These are phyloP conservation scores for Microbotryomycetes sp. DNA, from an alignment of 1,284 basidiomycete genomes.

Conservation along the genomic window DNA sequence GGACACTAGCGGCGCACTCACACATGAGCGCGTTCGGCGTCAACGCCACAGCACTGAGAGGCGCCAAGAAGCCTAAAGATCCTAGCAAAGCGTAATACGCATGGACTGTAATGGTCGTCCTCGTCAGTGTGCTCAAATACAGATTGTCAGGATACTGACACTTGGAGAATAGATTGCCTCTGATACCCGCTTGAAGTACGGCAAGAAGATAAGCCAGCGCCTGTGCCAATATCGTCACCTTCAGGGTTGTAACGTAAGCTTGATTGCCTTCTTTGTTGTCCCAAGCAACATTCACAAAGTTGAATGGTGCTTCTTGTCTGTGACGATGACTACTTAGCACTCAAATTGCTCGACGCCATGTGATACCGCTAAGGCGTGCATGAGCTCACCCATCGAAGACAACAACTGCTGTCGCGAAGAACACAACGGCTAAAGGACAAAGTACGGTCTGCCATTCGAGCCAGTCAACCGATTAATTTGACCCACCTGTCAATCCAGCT, in stretches of 20 bases:
- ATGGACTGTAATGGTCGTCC: slow-evolving; percentile 1
- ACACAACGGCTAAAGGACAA: background rate
- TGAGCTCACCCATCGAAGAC: slow-evolving; percentile 1
- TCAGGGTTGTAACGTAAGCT: background rate
- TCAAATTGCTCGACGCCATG: background rate
- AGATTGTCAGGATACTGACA: background rate
- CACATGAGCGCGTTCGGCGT: slow-evolving; percentile 5
- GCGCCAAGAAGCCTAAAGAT: slow-evolving; percentile 10
- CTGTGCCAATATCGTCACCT: slow-evolving; percentile 9
- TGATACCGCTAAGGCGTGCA: background rate
- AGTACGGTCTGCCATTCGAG: background rate
- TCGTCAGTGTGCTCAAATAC: background rate
- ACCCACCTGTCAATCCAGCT: background rate
- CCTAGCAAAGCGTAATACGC: slow-evolving; percentile 15
- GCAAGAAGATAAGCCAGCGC: slow-evolving; percentile 11
- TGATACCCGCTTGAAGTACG: slow-evolving; percentile 1
- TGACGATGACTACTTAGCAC: background rate
- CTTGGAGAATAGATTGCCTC: slow-evolving; percentile 1
- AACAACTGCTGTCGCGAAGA: slow-evolving; percentile 11
- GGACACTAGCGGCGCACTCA: background rate
- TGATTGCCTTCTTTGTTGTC: background rate
- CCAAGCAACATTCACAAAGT: background rate
- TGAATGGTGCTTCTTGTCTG: slow-evolving; percentile 11
- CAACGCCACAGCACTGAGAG: slow-evolving; percentile 8
- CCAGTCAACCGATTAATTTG: background rate